Conservation (phyloP, 768 basidiomycete species). For the Nidularia sp. region DNA sequence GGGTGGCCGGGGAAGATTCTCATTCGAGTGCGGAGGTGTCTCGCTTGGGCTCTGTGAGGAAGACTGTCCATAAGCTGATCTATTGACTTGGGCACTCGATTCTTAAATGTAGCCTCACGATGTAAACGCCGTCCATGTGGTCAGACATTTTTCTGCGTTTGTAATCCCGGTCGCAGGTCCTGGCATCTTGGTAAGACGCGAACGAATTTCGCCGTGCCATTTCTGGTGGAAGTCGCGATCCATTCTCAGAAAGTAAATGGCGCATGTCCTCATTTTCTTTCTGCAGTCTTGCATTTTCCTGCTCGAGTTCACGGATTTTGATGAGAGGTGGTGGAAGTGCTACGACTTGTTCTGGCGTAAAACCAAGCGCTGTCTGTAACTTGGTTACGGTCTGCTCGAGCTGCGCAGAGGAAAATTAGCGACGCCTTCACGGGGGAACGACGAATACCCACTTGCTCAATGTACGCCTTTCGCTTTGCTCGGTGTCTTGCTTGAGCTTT, state of each 20-base stretch:
- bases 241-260: constrained; percentile 53
- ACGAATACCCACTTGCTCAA: constrained; percentile 63
- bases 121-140: constrained; percentile 49
- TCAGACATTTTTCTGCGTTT: constrained; percentile 55
- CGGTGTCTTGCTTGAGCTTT: constrained; percentile 88
- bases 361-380: constrained; percentile 70
- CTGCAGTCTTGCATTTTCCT: constrained; percentile 68
- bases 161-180: constrained; percentile 52
- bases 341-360: constrained; percentile 71
- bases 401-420: constrained; percentile 27
- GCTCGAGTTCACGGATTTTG: constrained; percentile 79
- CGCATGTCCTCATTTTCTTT: constrained; percentile 75
- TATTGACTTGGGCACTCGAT: too few species aligned
- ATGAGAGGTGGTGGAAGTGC: constrained; percentile 68
- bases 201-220: constrained; percentile 42
- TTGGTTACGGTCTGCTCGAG: constrained; percentile 85
- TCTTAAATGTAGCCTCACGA: constrained; percentile 26
- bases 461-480: constrained; percentile 90
- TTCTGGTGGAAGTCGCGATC: constrained; percentile 34
- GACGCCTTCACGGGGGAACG: background rate
- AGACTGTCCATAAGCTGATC: background rate
- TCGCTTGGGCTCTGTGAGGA: constrained; percentile 39
- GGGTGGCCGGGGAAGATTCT: constrained; percentile 40
- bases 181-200: constrained; percentile 43
- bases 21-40: constrained; percentile 34